These are phyloP conservation scores for Globisporangium splendens DNA, from an alignment of 352 stramenopile species.

Conservation along the genomic window DNA sequence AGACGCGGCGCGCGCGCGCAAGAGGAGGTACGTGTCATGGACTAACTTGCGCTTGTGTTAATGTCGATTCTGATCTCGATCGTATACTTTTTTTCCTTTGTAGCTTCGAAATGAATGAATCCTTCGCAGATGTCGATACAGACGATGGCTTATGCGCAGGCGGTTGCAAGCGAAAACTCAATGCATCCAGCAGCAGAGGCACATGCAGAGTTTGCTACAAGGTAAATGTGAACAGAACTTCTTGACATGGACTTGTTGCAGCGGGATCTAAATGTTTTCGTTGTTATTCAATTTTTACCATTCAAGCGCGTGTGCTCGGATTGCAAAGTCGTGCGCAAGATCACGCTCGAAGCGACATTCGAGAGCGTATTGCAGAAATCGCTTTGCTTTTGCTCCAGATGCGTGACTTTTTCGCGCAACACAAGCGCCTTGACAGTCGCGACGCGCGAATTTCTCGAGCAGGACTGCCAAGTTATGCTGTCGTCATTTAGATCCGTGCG, in stretches of 20 bases:
- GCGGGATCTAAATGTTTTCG: too few species aligned
- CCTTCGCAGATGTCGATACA: not conserved
- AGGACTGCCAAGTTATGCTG: not conserved
- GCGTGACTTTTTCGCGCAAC: conserved; percentile 32
- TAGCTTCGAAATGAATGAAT: conserved; percentile 3
- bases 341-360: conserved; percentile 27
- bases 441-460: conserved; percentile 17
- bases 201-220: conserved; percentile 37
- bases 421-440: conserved; percentile 27
- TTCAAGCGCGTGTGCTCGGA: conserved; percentile 34
- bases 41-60: not conserved
- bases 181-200: conserved; percentile 16
- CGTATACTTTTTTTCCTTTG: not conserved
- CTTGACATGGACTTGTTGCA: too few species aligned
- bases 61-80: not conserved
- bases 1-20: conserved; percentile 25
- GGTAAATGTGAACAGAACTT: conserved; percentile 11
- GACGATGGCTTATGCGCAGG: conserved; percentile 26
- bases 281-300: not conserved
- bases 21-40: conserved; percentile 9
- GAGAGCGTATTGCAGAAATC: conserved; percentile 27
- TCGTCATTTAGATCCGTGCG: conserved; percentile 9
- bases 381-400: conserved; percentile 30
- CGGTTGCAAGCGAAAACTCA: conserved; percentile 30
- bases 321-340: conserved; percentile 31